Percentiles rank a stretch among this genome's conserved stretches.
Evolutionary conservation across 495 filamentous ascomycete genomes (phyloP).

Genomic region (Polyplosphaeria fusca): DNA sequence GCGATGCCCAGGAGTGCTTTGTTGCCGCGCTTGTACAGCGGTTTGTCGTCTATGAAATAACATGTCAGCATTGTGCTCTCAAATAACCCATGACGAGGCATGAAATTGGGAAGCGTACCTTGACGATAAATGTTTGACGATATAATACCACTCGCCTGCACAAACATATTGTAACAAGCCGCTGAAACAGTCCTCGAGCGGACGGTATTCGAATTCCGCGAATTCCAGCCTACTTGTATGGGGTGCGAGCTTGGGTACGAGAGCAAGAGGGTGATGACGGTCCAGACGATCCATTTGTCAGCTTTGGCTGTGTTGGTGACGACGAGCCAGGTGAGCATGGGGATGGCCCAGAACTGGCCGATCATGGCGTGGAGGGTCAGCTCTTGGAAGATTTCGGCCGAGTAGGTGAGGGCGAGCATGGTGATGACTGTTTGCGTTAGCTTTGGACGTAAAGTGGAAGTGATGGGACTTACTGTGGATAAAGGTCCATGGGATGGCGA

Average conservation of each 20-base stretch:
- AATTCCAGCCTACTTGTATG: conserved; percentile 33
- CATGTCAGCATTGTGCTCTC: background rate
- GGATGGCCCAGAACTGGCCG: conserved; percentile 34
- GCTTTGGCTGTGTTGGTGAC: conserved; percentile 45
- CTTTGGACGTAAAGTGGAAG: background rate
- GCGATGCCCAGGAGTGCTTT: conserved; percentile 8
- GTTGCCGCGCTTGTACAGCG: conserved; percentile 29
- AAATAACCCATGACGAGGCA: too few species aligned
- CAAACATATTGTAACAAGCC: conserved; percentile 72
- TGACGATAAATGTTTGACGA: conserved; percentile 48
- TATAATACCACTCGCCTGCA: conserved; percentile 64
- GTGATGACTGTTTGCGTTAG: conserved; percentile 3
- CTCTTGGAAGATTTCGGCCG: conserved; percentile 15
- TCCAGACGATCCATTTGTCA: conserved; percentile 56
- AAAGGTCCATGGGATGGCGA: conserved; percentile 55
- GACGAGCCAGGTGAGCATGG: conserved; percentile 55
- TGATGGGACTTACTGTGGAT: conserved; percentile 15
- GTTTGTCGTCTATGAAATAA: conserved; percentile 28
- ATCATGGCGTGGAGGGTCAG: conserved; percentile 12
- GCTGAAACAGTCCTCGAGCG: conserved; percentile 32
- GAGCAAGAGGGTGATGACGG: conserved; percentile 56
- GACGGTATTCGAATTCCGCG: conserved; percentile 28
- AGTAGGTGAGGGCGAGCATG: conserved; percentile 20
- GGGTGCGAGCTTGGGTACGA: conserved; percentile 49
- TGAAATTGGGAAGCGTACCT: too few species aligned